Evolutionary conservation across 1,284 basidiomycete species (phyloP).

Genomic region (Amylostereum areolatum): DNA sequence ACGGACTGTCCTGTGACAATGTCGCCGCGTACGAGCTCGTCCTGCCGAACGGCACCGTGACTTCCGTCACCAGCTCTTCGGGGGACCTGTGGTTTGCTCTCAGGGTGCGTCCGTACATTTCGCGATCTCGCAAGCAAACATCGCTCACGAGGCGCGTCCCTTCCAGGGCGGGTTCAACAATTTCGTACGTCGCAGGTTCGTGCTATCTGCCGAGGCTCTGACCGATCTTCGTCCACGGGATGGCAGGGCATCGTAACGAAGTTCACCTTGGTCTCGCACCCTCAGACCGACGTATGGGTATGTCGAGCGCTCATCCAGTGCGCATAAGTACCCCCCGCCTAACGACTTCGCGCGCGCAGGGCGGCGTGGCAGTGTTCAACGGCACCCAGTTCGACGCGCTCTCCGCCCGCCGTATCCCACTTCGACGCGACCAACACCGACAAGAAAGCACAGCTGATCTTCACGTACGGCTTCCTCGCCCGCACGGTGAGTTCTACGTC

Average conservation of each 20-base stretch:
- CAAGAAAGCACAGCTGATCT: background rate
- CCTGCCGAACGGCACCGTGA: constrained; percentile 37
- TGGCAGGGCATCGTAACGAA: constrained; percentile 11
- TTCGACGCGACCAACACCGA: background rate
- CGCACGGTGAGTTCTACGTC: background rate
- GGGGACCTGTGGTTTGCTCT: constrained; percentile 44
- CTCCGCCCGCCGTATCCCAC: background rate
- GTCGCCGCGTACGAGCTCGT: constrained; percentile 42
- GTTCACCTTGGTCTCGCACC: constrained; percentile 4
- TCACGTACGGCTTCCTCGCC: background rate
- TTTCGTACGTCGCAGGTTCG: constrained; percentile 9
- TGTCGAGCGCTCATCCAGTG: background rate
- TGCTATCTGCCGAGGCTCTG: background rate
- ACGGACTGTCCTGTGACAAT: constrained; percentile 46
- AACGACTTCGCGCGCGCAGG: background rate
- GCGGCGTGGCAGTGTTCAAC: background rate
- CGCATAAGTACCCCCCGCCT: background rate
- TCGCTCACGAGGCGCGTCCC: background rate
- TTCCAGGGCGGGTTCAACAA: constrained; percentile 6
- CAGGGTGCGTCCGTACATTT: background rate
- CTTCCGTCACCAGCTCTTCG: constrained; percentile 29
- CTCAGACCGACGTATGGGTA: constrained; percentile 9
- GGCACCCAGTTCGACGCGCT: background rate
- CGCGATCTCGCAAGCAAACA: background rate
- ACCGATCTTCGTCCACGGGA: background rate